phyloP scores from a whole-genome alignment of 192 early-diverging fungal species.

The Entomortierella chlamydospora region DNA sequence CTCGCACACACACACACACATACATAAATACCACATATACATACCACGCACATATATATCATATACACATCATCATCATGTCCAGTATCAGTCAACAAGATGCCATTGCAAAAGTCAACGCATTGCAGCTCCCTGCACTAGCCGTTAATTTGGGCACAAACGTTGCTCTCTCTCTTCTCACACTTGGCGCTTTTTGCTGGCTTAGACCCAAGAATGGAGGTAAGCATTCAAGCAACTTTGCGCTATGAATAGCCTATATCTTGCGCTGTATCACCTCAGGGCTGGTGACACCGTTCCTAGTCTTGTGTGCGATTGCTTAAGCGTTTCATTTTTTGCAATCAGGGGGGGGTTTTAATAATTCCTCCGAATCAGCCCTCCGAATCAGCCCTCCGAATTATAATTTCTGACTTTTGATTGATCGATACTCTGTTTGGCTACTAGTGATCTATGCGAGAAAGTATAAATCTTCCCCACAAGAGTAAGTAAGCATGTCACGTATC shows the following conservation, averaged over 20 bases:
- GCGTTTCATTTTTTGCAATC: no score
- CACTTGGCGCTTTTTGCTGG: constrained; percentile 48
- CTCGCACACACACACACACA: neutral
- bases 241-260: neutral
- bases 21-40: neutral
- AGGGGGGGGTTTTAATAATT: no score
- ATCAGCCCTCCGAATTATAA: neutral
- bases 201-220: constrained; percentile 52
- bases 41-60: neutral
- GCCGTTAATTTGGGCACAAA: constrained; percentile 50
- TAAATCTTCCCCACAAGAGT: constrained; percentile 38
- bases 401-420: neutral
- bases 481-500: constrained; percentile 11
- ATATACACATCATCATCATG: no score
- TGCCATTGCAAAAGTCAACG: constrained; percentile 4
- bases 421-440: neutral
- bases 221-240: constrained; percentile 1
- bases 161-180: constrained; percentile 32
- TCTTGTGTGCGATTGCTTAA: no score
- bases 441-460: constrained; percentile 53
- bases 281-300: no score
- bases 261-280: no score
- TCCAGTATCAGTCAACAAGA: constrained; percentile 7
- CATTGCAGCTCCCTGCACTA: constrained; percentile 26
- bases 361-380: no score